Percentiles rank a stretch among this genome's conserved stretches.
phyloP scores from a whole-genome alignment of 805 yeast species.

The Metschnikowia proteae region DNA sequence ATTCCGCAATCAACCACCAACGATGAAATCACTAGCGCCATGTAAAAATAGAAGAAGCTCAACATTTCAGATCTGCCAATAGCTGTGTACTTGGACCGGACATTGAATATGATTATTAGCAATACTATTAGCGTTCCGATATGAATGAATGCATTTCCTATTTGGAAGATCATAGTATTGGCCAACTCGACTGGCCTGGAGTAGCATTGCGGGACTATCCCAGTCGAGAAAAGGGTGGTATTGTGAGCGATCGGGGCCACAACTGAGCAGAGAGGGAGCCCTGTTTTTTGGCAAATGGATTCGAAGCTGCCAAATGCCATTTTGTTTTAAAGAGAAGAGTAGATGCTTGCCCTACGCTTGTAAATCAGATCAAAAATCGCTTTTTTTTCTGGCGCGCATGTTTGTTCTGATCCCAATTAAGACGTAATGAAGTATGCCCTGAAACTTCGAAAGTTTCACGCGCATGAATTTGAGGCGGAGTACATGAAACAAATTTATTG shows the following conservation, averaged over 20 bases:
- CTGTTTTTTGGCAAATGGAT: constrained; percentile 58
- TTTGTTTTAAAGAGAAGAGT: neutral
- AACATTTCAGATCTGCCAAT: constrained; percentile 88
- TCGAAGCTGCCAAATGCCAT: constrained; percentile 71
- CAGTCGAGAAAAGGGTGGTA: constrained; percentile 40
- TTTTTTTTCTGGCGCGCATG: constrained; percentile 3
- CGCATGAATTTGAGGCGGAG: neutral
- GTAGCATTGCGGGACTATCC: constrained; percentile 75
- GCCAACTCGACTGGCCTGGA: constrained; percentile 84
- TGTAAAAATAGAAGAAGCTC: constrained; percentile 59
- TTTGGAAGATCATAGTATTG: constrained; percentile 84
- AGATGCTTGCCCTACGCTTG: neutral
- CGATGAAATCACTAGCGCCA: constrained; percentile 57
- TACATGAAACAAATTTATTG: constrained; percentile 2
- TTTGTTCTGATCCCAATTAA: neutral
- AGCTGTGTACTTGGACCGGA: constrained; percentile 86
- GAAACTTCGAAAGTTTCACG: neutral
- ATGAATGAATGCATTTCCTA: constrained; percentile 84
- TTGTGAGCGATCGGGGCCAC: constrained; percentile 47
- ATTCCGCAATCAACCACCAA: constrained; percentile 90
- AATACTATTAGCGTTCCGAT: constrained; percentile 66
- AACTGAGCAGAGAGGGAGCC: constrained; percentile 78
- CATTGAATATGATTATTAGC: constrained; percentile 68
- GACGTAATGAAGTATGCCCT: neutral
- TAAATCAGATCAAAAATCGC: neutral